A percentile compares a stretch with the other conserved stretches of the same genome.
These are phyloP conservation scores for Graphilbum fragrans DNA, from an alignment of 2,329 filamentous ascomycete species.

Conservation along the genomic window DNA sequence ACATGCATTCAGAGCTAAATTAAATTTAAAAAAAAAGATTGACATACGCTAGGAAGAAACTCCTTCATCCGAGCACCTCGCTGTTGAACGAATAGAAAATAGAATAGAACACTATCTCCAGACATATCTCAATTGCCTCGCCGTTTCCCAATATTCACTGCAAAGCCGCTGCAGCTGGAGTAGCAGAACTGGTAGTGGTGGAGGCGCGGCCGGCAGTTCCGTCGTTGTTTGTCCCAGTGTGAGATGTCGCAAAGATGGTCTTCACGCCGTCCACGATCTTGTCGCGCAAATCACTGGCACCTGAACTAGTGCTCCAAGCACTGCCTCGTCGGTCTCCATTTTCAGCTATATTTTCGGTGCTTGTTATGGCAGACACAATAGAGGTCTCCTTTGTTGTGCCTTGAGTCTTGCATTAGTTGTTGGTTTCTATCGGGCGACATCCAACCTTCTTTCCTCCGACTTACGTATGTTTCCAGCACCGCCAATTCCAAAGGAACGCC, in stretches of 20 bases:
- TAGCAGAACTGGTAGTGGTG: too few relatives aligned
- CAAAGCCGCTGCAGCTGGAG: too few relatives aligned
- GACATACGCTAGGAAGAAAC: too few relatives aligned
- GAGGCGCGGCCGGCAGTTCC: neutral
- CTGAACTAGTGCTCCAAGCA: neutral
- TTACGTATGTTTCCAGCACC: conserved; percentile 8
- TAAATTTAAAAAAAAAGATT: too few relatives aligned
- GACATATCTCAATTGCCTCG: too few relatives aligned
- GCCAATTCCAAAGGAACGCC: conserved; percentile 9
- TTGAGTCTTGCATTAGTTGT: neutral
- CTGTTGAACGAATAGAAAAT: too few relatives aligned
- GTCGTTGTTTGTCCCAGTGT: neutral
- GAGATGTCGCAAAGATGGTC: neutral
- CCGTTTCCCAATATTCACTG: too few relatives aligned
- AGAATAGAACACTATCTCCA: too few relatives aligned
- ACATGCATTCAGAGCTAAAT: too few relatives aligned
- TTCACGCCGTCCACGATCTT: conserved; percentile 4
- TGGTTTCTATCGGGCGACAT: neutral
- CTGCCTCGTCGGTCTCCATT: neutral
- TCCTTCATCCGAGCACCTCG: too few relatives aligned
- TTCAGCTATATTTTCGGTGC: neutral
- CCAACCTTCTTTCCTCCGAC: neutral
- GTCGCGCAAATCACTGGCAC: conserved; percentile 4
- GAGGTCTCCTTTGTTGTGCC: conserved; percentile 2
- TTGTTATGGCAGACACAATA: neutral